Percentiles rank a stretch among this genome's conserved stretches.
Evolutionary conservation across 306 rosid genomes (phyloP).

Genomic region (Quercus rubra): DNA sequence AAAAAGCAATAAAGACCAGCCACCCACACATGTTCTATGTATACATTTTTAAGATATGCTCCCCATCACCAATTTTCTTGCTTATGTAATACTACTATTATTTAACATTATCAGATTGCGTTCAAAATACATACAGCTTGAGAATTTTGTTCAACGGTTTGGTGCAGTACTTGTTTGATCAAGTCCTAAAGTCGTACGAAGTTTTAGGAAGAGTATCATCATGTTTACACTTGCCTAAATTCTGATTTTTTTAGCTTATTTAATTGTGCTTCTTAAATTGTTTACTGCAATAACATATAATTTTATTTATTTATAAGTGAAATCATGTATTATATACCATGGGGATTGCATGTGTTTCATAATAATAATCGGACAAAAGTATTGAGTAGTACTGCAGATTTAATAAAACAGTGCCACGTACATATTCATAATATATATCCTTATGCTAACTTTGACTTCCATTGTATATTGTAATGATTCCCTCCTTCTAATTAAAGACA

Average conservation of each 20-base stretch:
- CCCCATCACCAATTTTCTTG: neutral
- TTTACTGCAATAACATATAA: neutral
- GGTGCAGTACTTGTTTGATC: conserved; percentile 24
- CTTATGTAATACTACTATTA: neutral
- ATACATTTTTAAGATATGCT: too few relatives aligned
- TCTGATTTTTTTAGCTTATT: neutral
- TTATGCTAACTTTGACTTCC: neutral
- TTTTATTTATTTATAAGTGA: neutral
- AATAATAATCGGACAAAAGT: conserved; percentile 1
- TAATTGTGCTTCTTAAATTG: too few relatives aligned
- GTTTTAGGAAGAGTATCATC: neutral
- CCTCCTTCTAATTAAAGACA: neutral
- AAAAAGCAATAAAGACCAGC: too few relatives aligned
- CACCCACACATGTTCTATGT: too few relatives aligned
- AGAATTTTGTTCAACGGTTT: neutral
- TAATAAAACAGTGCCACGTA: neutral
- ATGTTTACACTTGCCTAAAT: neutral
- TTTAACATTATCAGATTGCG: neutral
- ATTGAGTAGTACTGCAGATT: neutral
- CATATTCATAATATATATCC: neutral
- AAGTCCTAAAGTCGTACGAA: neutral
- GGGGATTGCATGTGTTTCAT: conserved; percentile 8
- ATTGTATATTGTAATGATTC: neutral
- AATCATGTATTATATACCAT: neutral
- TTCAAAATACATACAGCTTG: neutral